Conservation (phyloP, 257 asterid species). For the Solanum paucissectum region DNA sequence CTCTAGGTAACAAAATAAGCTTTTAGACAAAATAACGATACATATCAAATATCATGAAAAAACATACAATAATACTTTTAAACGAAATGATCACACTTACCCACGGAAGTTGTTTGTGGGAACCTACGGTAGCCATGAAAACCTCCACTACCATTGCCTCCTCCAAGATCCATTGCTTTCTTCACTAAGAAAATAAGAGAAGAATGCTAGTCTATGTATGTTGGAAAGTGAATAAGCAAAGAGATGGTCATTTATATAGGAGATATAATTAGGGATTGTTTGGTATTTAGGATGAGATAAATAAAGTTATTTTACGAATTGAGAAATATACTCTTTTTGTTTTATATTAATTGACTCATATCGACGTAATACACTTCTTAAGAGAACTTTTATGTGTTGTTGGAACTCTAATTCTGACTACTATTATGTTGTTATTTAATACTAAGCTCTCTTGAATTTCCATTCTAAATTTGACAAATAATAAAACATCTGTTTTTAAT, state of each 20-base stretch:
- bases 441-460: neutral
- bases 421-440: neutral
- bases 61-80: rapidly evolving
- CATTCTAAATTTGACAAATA: neutral
- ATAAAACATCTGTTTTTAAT: too few relatives aligned
- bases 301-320: too few relatives aligned
- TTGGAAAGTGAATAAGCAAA: neutral
- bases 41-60: neutral
- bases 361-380: neutral
- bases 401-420: neutral
- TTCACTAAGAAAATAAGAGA: neutral
- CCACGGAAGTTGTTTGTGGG: neutral
- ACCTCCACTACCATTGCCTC: neutral
- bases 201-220: neutral
- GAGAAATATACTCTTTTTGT: too few relatives aligned
- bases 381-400: neutral
- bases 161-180: neutral
- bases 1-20: neutral
- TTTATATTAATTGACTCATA: neutral
- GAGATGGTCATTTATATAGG: neutral
- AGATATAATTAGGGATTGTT: neutral
- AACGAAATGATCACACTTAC: neutral
- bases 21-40: neutral
- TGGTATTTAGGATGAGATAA: neutral
- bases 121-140: neutral